phyloP scores from a whole-genome alignment of 306 rosid species.

The Malus domestica region DNA sequence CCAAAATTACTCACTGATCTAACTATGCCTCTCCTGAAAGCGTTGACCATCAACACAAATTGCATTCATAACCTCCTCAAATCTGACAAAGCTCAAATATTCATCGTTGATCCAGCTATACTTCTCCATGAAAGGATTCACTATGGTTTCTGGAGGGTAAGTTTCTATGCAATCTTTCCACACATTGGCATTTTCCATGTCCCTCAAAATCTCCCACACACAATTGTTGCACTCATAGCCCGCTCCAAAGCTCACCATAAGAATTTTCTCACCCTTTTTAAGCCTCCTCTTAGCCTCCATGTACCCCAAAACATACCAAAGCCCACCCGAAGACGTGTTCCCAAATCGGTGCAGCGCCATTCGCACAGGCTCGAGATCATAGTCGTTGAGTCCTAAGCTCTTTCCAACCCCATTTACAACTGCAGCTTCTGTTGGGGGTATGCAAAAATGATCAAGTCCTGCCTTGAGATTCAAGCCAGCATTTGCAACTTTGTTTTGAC shows the following conservation, averaged over 20 bases:
- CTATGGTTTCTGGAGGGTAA: slow-evolving; percentile 47
- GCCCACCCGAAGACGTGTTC: slow-evolving; percentile 76
- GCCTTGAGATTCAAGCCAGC: slow-evolving; percentile 49
- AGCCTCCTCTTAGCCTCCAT: slow-evolving; percentile 88
- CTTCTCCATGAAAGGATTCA: slow-evolving; percentile 61
- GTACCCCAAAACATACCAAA: slow-evolving; percentile 87
- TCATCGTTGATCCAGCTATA: slow-evolving; percentile 68
- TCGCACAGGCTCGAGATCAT: slow-evolving; percentile 70
- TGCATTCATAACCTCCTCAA: slow-evolving; percentile 18
- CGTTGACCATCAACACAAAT: neutral
- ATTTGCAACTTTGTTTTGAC: neutral
- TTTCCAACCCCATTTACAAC: slow-evolving; percentile 70
- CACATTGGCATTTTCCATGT: slow-evolving; percentile 50
- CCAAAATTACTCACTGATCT: neutral
- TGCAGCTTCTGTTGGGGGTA: slow-evolving; percentile 72
- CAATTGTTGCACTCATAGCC: slow-evolving; percentile 87
- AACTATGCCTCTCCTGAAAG: neutral
- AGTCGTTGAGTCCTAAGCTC: slow-evolving; percentile 49
- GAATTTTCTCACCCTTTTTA: slow-evolving; percentile 49
- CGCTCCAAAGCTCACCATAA: slow-evolving; percentile 91
- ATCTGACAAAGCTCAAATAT: slow-evolving; percentile 43
- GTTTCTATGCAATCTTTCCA: slow-evolving; percentile 59
- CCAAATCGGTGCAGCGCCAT: slow-evolving; percentile 92
- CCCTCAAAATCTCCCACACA: slow-evolving; percentile 70
- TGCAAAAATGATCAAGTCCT: slow-evolving; percentile 67